These are phyloP conservation scores for Mytilinidion resinicola DNA, from an alignment of 495 filamentous ascomycete genomes.

Conservation along the genomic window DNA sequence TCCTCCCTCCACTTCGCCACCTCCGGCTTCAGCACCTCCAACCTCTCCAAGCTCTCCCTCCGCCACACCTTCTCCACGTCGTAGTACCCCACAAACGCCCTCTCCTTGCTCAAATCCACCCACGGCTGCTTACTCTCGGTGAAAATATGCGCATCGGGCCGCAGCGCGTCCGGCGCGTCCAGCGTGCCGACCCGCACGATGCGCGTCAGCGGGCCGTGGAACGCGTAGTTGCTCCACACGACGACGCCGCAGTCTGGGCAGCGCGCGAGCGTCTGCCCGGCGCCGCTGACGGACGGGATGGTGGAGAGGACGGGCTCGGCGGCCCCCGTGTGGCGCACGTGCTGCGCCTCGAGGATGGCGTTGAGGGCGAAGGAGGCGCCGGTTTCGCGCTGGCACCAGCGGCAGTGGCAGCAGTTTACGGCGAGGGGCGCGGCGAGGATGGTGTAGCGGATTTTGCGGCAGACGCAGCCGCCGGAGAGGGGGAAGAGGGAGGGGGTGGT, in stretches of 20 bases:
- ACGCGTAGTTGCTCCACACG: constrained; percentile 18
- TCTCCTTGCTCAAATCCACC: constrained; percentile 6
- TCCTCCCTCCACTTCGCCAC: too few relatives aligned
- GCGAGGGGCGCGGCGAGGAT: constrained; percentile 15
- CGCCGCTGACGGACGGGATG: constrained; percentile 9
- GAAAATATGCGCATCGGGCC: constrained; percentile 26
- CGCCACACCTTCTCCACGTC: neutral
- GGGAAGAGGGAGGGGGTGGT: constrained; percentile 74
- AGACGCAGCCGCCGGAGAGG: constrained; percentile 21
- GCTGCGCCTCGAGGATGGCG: constrained; percentile 19
- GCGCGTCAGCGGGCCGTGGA: neutral
- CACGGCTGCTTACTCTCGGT: constrained; percentile 19
- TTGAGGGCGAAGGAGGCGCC: constrained; percentile 36
- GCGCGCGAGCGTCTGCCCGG: constrained; percentile 1
- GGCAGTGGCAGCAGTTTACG: constrained; percentile 35
- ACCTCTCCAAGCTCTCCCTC: neutral
- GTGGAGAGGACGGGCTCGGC: constrained; percentile 4
- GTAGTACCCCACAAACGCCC: neutral
- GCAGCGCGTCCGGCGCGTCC: constrained; percentile 3
- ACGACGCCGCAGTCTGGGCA: constrained; percentile 5
- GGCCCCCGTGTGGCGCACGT: constrained; percentile 2
- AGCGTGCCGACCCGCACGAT: constrained; percentile 26
- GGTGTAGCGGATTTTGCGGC: constrained; percentile 20
- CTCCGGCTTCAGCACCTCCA: neutral
- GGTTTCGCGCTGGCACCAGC: constrained; percentile 35